A percentile compares a stretch with the other conserved stretches of the same genome.
Conservation (phyloP, 495 filamentous ascomycete species). For the Penicillium silybi region DNA sequence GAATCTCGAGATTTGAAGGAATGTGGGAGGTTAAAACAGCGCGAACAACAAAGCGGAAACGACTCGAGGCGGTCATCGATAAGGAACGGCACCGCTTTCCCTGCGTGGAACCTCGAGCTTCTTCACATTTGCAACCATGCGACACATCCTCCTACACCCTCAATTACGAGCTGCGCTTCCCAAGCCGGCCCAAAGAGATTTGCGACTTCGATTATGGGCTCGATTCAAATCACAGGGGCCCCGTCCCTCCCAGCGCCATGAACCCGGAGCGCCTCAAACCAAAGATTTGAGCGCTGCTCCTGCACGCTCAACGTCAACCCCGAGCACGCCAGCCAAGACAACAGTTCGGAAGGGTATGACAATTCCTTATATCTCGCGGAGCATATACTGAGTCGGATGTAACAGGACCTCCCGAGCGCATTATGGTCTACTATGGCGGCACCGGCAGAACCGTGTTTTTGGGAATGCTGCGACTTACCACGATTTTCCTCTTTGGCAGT, state of each 20-base stretch:
- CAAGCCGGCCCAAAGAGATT: constrained; percentile 20
- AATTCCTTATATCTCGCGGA: too few relatives aligned
- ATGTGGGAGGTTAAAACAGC: not conserved
- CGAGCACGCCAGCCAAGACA: constrained; percentile 25
- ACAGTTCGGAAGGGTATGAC: constrained; percentile 29
- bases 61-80: constrained; percentile 15
- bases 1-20: not conserved
- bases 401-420: constrained; percentile 48
- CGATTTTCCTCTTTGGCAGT: constrained; percentile 64
- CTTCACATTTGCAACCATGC: constrained; percentile 18
- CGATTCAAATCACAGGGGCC: constrained; percentile 32
- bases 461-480: constrained; percentile 63
- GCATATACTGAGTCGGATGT: not conserved
- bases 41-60: constrained; percentile 11
- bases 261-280: constrained; percentile 12
- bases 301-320: constrained; percentile 9
- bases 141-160: constrained; percentile 32
- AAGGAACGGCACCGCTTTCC: constrained; percentile 4
- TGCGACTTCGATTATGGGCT: constrained; percentile 25
- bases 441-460: constrained; percentile 62
- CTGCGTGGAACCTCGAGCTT: constrained; percentile 6
- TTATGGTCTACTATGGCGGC: constrained; percentile 72
- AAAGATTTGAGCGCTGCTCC: constrained; percentile 16
- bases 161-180: constrained; percentile 32
- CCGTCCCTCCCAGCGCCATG: constrained; percentile 24